Base-by-base conservation (phyloP, 208 protist species). In the Tritrichomonas foetus region DNA sequence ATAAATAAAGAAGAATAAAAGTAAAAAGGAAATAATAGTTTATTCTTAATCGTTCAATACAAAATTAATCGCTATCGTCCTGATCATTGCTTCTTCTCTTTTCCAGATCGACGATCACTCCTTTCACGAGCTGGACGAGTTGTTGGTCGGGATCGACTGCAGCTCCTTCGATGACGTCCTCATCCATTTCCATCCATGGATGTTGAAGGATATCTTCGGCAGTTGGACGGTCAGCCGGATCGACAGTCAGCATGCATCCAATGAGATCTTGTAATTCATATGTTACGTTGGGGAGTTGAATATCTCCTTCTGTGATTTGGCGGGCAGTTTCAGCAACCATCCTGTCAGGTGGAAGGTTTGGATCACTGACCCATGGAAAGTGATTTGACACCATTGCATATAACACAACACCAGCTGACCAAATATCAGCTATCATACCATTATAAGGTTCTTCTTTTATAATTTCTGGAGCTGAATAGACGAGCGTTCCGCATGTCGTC, bases 391-490 rank as follows among this genome's bases (percentile, higher is more conserved):
- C 36, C 69, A 78, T 78, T 16, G 69, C 69, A 78, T 78, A 78
- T 27, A 78, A 20, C 39, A 78, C 69, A 47, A 78, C 25, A 78
- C 69, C 69, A 44, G 69, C 69, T 47, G 69, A 78, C 69, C 69
- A 78, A 44, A 78, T 78, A 44, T 78, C 69, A 22, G 69, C 69
- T 47, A n/a, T 78, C 69, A 78, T 78, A 47, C 69, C 69, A 20
- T 78, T 44, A 25, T 78, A 78, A 47, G 69, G 69, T 44, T 78
- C 69, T 78, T 78, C 69, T 78, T 47, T 36, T 3, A 78, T 78
- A 44, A 78, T 78, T 78, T 78, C 69, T 78, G 69, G 69, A 16
- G 69, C 69, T n/a, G 69, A 3, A 78, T 78, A 78, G 20, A 78
- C 69, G 39, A 78, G 20, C 20, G 69, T 78, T 9, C 69, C 69